phyloP scores from a whole-genome alignment of 345 rosid genomes.

The Turritis glabra region DNA sequence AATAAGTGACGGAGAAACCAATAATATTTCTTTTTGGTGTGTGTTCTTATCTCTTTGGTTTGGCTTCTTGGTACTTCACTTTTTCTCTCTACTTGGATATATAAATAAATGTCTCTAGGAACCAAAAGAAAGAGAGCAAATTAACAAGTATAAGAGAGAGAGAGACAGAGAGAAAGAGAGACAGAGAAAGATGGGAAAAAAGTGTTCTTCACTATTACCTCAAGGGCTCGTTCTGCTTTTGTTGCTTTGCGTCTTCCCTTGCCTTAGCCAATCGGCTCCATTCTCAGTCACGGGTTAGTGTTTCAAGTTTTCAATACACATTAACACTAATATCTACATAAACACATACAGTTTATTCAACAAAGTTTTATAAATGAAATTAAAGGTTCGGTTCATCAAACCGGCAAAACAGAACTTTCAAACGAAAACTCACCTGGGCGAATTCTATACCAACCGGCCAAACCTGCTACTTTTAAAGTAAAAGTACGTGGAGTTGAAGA shows the following conservation, averaged over 20 bases:
- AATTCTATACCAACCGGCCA: not conserved
- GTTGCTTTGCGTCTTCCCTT: not conserved
- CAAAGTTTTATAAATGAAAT: not conserved
- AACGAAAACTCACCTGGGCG: not conserved
- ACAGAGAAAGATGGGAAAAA: not conserved
- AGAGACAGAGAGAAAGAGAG: not conserved
- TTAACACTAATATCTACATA: not conserved
- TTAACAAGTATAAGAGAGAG: not conserved
- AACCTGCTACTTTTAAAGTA: not conserved
- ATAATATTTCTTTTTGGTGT: not conserved
- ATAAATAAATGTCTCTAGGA: not conserved
- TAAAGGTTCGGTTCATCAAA: not conserved
- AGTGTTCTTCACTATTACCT: not conserved
- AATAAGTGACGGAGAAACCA: not conserved
- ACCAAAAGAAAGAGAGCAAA: not conserved
- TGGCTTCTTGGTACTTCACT: not conserved
- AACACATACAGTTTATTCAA: not conserved
- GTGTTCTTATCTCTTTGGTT: not conserved
- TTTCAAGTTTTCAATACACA: not conserved
- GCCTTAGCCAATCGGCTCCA: not conserved
- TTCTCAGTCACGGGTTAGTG: conserved; percentile 12
- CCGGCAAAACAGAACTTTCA: not conserved
- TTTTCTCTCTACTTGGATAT: not conserved
- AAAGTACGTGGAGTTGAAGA: not conserved
- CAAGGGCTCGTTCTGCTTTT: not conserved